Conservation (phyloP, 2,329 filamentous ascomycete species). For the Chaetomiaceae sp. region DNA sequence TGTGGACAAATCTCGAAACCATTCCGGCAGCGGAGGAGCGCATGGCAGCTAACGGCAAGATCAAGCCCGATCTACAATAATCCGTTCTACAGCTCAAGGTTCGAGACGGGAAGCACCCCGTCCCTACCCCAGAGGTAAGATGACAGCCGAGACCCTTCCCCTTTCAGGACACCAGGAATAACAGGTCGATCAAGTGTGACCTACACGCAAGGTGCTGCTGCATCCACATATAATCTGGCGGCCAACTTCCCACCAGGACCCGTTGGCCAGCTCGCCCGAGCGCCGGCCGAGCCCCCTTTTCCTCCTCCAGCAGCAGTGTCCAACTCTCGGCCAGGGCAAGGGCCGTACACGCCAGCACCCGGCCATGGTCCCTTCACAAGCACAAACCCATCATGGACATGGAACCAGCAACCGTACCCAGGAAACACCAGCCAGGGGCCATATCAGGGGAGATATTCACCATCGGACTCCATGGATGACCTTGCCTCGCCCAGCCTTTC, state of each 20-base stretch:
- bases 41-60: conserved; percentile 23
- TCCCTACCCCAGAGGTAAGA: conserved; percentile 34
- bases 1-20: conserved; percentile 36
- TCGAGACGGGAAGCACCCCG: conserved; percentile 32
- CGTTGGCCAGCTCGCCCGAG: conserved; percentile 36
- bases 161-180: conserved; percentile 27
- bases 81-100: conserved; percentile 29
- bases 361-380: conserved; percentile 9
- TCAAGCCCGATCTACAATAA: conserved; percentile 35
- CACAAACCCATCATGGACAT: conserved; percentile 3
- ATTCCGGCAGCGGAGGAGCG: conserved; percentile 15
- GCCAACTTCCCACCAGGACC: conserved; percentile 33
- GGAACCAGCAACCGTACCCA: conserved; percentile 13
- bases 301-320: conserved; percentile 38
- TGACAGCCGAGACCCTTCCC: conserved; percentile 15
- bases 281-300: conserved; percentile 36
- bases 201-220: conserved; percentile 36
- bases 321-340: conserved; percentile 40
- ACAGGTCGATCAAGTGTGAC: conserved; percentile 38
- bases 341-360: conserved; percentile 21
- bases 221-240: conserved; percentile 33
- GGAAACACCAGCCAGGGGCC: conserved; percentile 34
- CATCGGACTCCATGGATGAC: conserved; percentile 55
- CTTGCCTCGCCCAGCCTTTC: conserved; percentile 55
- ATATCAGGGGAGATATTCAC: conserved; percentile 48